phyloP scores from a whole-genome alignment of 2,329 filamentous ascomycete species.

The Parastagonospora nodorum region DNA sequence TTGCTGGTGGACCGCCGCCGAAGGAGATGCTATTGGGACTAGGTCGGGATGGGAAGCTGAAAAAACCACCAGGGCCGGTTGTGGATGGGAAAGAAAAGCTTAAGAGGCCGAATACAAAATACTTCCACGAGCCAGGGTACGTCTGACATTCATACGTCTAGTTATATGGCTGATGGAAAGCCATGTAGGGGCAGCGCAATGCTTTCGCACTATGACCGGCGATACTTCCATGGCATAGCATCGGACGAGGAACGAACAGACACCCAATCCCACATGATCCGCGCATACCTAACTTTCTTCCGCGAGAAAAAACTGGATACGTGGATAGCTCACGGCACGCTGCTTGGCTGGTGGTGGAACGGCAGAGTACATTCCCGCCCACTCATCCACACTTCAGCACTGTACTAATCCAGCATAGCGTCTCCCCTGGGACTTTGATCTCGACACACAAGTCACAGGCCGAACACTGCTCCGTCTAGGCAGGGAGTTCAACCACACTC shows the following conservation, averaged over 20 bases:
- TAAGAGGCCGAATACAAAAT: slow-evolving; percentile 33
- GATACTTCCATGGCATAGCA: slow-evolving; percentile 70
- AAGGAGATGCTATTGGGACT: too few species aligned
- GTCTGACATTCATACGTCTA: slow-evolving; percentile 3
- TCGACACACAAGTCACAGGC: slow-evolving; percentile 78
- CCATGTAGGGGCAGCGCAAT: slow-evolving; percentile 52
- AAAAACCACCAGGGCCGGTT: background rate
- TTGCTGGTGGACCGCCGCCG: too few species aligned
- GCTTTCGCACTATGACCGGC: slow-evolving; percentile 74
- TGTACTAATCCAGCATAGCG: slow-evolving; percentile 55
- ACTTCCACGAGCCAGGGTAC: slow-evolving; percentile 48
- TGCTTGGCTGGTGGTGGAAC: slow-evolving; percentile 92
- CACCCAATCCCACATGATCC: slow-evolving; percentile 71
- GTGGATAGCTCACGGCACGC: slow-evolving; percentile 84
- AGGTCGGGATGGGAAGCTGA: too few species aligned
- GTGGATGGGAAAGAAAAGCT: slow-evolving; percentile 1
- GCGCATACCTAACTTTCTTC: slow-evolving; percentile 74
- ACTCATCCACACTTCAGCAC: background rate
- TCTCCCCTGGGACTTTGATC: slow-evolving; percentile 83
- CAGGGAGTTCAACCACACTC: slow-evolving; percentile 70
- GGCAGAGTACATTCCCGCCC: slow-evolving; percentile 51
- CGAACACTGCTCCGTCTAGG: slow-evolving; percentile 70
- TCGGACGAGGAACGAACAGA: slow-evolving; percentile 69
- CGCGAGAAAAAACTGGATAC: slow-evolving; percentile 71
- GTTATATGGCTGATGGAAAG: background rate